Conservation (phyloP, 176 grass and related monocot genomes). For the Ensete glaucum region DNA sequence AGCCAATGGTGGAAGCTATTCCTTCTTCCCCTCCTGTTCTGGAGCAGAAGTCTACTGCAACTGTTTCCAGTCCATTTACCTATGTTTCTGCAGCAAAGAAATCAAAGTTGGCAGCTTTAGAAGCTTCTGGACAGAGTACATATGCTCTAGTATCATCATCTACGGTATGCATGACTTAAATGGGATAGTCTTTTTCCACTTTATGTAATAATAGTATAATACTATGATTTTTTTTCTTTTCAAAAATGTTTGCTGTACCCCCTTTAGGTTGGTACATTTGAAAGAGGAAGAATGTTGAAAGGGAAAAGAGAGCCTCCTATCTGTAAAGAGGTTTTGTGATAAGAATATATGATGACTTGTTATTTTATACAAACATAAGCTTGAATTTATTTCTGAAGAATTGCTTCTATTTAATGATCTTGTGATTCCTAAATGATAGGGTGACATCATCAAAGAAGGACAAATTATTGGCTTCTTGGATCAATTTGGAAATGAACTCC, state of each 20-base stretch:
- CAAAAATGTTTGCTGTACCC: neutral
- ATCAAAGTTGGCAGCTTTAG: constrained; percentile 10
- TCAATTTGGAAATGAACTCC: constrained; percentile 17
- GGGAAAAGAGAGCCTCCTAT: constrained; percentile 14
- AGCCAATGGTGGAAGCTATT: neutral
- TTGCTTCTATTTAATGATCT: neutral
- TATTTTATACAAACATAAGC: neutral
- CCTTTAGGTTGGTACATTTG: constrained; percentile 15
- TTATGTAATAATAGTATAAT: neutral
- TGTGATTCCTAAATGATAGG: constrained; percentile 6
- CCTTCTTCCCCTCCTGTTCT: neutral
- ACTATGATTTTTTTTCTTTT: no score
- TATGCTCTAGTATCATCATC: constrained; percentile 12
- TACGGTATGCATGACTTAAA: neutral
- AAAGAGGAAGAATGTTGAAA: constrained; percentile 9
- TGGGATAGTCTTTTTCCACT: neutral
- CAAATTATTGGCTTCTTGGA: constrained; percentile 19
- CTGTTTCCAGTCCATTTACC: neutral
- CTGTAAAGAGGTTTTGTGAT: constrained; percentile 9
- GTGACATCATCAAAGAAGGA: constrained; percentile 11
- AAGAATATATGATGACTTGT: neutral
- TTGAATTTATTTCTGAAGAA: neutral
- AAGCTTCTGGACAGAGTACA: constrained; percentile 8
- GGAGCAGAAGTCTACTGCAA: neutral
- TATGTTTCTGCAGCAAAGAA: neutral